Percentiles rank a stretch among this genome's conserved stretches.
These are phyloP conservation scores for Saccharomyces pastorianus DNA, from an alignment of 1,139 yeast genomes.

Conservation along the genomic window DNA sequence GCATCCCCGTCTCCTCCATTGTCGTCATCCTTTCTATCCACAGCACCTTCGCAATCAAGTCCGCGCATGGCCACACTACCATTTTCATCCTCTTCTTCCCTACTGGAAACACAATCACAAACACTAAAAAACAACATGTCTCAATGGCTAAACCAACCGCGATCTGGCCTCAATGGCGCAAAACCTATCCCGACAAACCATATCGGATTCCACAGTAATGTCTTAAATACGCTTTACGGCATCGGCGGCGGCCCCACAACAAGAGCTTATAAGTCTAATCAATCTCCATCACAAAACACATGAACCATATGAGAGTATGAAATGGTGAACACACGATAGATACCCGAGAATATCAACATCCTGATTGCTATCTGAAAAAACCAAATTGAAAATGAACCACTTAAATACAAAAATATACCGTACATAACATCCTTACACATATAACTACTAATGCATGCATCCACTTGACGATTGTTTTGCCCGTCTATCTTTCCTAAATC, in stretches of 20 bases:
- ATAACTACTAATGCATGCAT: not conserved
- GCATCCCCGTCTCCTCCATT: not conserved
- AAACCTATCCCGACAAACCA: not conserved
- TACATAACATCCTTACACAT: not conserved
- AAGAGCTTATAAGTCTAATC: not conserved
- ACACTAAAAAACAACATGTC: slow-evolving; percentile 3
- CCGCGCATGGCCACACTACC: not conserved
- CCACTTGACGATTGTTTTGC: not conserved
- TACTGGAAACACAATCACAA: slow-evolving; percentile 1
- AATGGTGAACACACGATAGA: not conserved
- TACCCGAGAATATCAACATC: not conserved
- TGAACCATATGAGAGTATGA: no score
- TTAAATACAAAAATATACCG: not conserved
- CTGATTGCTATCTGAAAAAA: not conserved
- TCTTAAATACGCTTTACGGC: slow-evolving; percentile 1
- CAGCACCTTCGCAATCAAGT: not conserved
- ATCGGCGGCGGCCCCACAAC: not conserved
- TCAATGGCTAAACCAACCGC: not conserved
- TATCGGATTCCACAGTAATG: slow-evolving; percentile 2
- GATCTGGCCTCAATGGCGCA: not conserved
- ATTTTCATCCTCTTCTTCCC: not conserved
- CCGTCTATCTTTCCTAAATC: not conserved
- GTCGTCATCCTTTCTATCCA: not conserved
- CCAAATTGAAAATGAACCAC: not conserved
- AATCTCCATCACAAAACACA: not conserved